Percentiles rank a stretch among this genome's conserved stretches.
Evolutionary conservation across 2,329 filamentous ascomycete species (phyloP).

Genomic region (Aspergillus candidus): DNA sequence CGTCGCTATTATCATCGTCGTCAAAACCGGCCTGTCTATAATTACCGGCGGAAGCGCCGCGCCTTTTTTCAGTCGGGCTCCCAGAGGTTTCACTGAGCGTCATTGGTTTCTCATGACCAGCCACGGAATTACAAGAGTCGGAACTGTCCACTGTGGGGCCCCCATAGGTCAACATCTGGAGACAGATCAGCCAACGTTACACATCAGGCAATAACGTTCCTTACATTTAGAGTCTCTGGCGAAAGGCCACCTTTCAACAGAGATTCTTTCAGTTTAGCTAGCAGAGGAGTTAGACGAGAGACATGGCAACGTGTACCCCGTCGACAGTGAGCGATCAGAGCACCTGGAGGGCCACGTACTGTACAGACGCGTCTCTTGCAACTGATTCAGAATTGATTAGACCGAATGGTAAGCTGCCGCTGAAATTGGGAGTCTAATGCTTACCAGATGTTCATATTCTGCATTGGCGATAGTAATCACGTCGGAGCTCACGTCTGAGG

Average conservation of each 20-base stretch:
- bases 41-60: background rate
- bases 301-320: background rate
- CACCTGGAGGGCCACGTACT: conserved; percentile 6
- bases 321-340: background rate
- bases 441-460: conserved; percentile 57
- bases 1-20: conserved; percentile 5
- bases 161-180: conserved; percentile 18
- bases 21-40: conserved; percentile 1
- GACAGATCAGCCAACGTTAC: conserved; percentile 11
- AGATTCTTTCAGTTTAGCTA: conserved; percentile 44
- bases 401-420: background rate
- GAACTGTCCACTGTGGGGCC: background rate
- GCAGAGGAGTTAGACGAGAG: conserved; percentile 2
- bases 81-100: no score
- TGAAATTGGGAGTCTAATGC: conserved; percentile 12
- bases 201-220: conserved; percentile 4
- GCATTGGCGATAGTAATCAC: conserved; percentile 52
- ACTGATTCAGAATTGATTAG: conserved; percentile 5
- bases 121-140: no score
- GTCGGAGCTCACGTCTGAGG: conserved; percentile 23
- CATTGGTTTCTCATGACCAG: no score
- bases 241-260: conserved; percentile 48
- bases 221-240: conserved; percentile 45
- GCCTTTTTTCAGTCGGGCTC: background rate
- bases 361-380: conserved; percentile 13